Conservation (phyloP, 768 basidiomycete species). For the Russula olivacea region DNA sequence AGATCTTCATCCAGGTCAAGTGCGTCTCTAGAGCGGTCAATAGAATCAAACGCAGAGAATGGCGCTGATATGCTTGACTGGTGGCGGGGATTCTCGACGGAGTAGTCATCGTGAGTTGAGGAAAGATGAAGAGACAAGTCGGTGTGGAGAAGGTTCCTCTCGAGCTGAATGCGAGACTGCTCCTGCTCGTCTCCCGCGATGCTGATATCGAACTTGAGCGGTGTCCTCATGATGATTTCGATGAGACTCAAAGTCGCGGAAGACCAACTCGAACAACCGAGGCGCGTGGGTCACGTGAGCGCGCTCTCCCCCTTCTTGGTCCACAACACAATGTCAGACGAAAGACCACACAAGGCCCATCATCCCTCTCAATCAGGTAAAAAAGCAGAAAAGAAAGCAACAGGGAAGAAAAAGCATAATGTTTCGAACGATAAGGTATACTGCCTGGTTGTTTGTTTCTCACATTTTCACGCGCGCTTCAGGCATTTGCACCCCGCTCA, state of each 20-base stretch:
- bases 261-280: slow-evolving; percentile 8
- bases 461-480: slow-evolving; percentile 4
- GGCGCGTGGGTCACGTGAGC: slow-evolving; percentile 22
- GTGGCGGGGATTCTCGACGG: slow-evolving; percentile 69
- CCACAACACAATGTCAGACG: slow-evolving; percentile 37
- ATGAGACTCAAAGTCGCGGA: background rate
- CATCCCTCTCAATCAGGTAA: slow-evolving; percentile 62
- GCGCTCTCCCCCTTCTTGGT: background rate
- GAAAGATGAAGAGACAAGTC: slow-evolving; percentile 69
- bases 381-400: slow-evolving; percentile 73
- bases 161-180: slow-evolving; percentile 68
- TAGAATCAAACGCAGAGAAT: slow-evolving; percentile 55
- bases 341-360: slow-evolving; percentile 79
- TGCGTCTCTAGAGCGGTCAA: slow-evolving; percentile 52
- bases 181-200: slow-evolving; percentile 73
- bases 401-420: slow-evolving; percentile 62
- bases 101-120: slow-evolving; percentile 40
- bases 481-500: slow-evolving; percentile 93
- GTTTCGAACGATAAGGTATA: slow-evolving; percentile 88
- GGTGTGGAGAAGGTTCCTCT: slow-evolving; percentile 68
- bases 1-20: slow-evolving; percentile 46
- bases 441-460: slow-evolving; percentile 3
- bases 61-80: slow-evolving; percentile 46
- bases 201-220: slow-evolving; percentile 38
- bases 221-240: slow-evolving; percentile 8